phyloP scores from a whole-genome alignment of 1,284 basidiomycete species.

The Takashimella koratensis region DNA sequence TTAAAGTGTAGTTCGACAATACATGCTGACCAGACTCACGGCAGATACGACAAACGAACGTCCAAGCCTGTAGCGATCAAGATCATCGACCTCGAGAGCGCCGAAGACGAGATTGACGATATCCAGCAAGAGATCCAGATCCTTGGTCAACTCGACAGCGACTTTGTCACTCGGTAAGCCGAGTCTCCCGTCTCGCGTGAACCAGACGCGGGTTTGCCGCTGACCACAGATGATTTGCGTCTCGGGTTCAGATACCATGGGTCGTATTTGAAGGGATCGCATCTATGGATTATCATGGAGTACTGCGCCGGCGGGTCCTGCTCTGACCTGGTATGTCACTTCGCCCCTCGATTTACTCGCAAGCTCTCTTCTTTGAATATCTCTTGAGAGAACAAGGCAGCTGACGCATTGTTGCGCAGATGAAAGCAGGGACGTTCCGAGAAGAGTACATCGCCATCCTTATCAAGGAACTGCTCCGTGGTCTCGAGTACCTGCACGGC shows the following conservation, averaged over 20 bases:
- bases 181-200: no score
- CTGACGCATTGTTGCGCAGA: conserved; percentile 53
- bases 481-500: conserved; percentile 86
- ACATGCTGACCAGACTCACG: conserved; percentile 1
- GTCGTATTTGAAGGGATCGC: conserved; percentile 88
- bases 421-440: conserved; percentile 95
- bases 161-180: conserved; percentile 86
- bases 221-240: background rate
- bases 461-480: conserved; percentile 81
- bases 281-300: conserved; percentile 99
- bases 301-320: conserved; percentile 60
- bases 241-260: conserved; percentile 73
- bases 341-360: conserved; percentile 3
- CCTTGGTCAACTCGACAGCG: conserved; percentile 93
- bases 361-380: no score
- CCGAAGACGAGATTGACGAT: conserved; percentile 99
- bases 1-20: no score
- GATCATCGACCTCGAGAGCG: conserved; percentile 97
- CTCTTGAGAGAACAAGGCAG: no score
- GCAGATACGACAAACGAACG: conserved; percentile 84
- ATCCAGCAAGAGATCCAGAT: conserved; percentile 99
- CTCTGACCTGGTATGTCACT: conserved; percentile 50
- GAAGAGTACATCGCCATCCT: conserved; percentile 99
- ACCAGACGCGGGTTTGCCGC: no score
- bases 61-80: conserved; percentile 94